A percentile compares a stretch with the other conserved stretches of the same genome.
Evolutionary conservation across 306 rosid genomes (phyloP).

Genomic region (Glycine tomentella): DNA sequence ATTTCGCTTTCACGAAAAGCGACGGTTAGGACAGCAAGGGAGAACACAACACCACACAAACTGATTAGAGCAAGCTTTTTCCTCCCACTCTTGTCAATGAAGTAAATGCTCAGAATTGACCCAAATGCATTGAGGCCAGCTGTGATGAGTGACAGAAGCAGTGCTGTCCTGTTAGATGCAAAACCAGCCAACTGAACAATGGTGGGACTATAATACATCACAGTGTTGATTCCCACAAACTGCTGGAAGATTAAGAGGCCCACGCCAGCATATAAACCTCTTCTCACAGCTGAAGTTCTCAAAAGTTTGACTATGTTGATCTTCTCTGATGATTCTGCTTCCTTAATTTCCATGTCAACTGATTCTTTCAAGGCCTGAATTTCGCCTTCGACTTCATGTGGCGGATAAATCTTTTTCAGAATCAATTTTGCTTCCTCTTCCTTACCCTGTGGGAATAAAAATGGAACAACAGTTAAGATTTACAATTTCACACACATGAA

Average conservation of each 20-base stretch:
- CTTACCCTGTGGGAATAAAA: conserved; percentile 52
- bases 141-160: conserved; percentile 64
- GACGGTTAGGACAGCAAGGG: conserved; percentile 53
- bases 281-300: conserved; percentile 59
- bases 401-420: conserved; percentile 50
- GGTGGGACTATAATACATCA: conserved; percentile 74
- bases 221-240: conserved; percentile 73
- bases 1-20: conserved; percentile 52
- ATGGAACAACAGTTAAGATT: background rate
- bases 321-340: conserved; percentile 44
- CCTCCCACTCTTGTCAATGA: conserved; percentile 66
- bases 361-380: conserved; percentile 58
- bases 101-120: conserved; percentile 64
- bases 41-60: conserved; percentile 53
- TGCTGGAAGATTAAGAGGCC: conserved; percentile 74
- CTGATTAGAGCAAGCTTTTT: conserved; percentile 59
- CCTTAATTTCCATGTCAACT: conserved; percentile 49
- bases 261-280: conserved; percentile 62
- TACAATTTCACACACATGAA: background rate
- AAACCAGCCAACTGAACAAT: conserved; percentile 65
- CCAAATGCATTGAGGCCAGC: conserved; percentile 65
- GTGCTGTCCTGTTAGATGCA: conserved; percentile 63
- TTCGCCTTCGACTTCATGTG: conserved; percentile 55
- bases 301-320: conserved; percentile 44
- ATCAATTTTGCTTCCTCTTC: conserved; percentile 57